A percentile compares a stretch with the other conserved stretches of the same genome.
These are phyloP conservation scores for Sisymbrium irio DNA, from an alignment of 345 rosid species.

Conservation along the genomic window DNA sequence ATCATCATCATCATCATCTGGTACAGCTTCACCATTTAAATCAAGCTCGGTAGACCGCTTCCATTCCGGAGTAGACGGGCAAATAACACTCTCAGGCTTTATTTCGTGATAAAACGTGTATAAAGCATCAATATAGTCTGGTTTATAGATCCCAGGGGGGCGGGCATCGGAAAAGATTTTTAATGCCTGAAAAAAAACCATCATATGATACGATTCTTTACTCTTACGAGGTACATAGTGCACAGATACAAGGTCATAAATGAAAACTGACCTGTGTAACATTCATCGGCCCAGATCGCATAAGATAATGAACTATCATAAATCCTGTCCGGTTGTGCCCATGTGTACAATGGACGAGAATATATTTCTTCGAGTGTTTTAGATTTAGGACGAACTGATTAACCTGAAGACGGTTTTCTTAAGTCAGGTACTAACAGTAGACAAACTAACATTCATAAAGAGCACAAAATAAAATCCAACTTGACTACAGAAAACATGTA, in stretches of 20 bases:
- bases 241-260: not conserved
- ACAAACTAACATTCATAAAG: not conserved
- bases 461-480: not conserved
- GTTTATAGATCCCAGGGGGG: constrained; percentile 96
- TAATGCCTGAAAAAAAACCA: constrained; percentile 60
- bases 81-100: constrained; percentile 63
- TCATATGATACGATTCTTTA: constrained; percentile 2
- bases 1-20: constrained; percentile 42
- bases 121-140: constrained; percentile 80
- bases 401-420: constrained; percentile 47
- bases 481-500: constrained; percentile 32
- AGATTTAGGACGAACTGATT: constrained; percentile 65
- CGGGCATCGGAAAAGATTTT: constrained; percentile 80
- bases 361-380: constrained; percentile 71
- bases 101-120: constrained; percentile 89
- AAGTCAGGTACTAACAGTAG: constrained; percentile 9
- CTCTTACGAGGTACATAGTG: constrained; percentile 2
- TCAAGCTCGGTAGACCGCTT: constrained; percentile 89
- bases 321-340: constrained; percentile 98
- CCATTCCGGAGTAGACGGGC: constrained; percentile 97
- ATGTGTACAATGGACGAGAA: constrained; percentile 98
- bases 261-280: constrained; percentile 67
- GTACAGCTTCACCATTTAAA: constrained; percentile 91
- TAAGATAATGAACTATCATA: constrained; percentile 91
- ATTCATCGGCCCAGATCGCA: constrained; percentile 75